Base-by-base conservation (phyloP, 1,139 yeast genomes). In the Arxiozyma telluris region DNA sequence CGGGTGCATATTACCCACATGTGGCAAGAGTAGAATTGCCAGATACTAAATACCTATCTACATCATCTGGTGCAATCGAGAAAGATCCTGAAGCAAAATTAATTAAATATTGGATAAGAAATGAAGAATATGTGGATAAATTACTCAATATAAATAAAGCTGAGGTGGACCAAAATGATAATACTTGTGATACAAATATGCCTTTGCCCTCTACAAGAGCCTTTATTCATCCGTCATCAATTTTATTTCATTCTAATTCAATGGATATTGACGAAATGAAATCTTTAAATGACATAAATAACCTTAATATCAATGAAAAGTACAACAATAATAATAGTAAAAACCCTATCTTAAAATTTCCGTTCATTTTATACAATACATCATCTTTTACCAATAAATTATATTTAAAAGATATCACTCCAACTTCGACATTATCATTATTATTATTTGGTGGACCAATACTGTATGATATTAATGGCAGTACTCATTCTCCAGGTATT, bases 1-100 rank as follows among this genome's bases (percentile, higher is more conserved):
- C 95, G 0, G 95, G 96, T 2, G 78, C 96, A 0, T 80, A 84
- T 62, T 86, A 84, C 61, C 98, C 98, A 0, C 85, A 87, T 53
- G 74, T 89, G 43, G 90, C 94, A 0, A 77, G 90, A 57, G 87
- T 89, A 4, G 89, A 85, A 60, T 73, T 82, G 41, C 98, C 98
- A 0, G 90, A 87, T 58, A 81, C 91, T 8, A 87, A 86, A 62
- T 93, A 74, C 65, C 74, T 82, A 52, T 79, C 82, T 48, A 81
- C 89, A 1, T 73, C 84, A 41, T 78, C 83, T 1, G 98, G 98
- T 41, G 79, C 97, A 0, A 76, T 93, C 50, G 93, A 87, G 54
- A 77, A 82, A 41, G 96, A 90, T 61, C 87, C 91, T 0, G 97
- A 91, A 64, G 87, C 93, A 1, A 79, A 76, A 56, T 74, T 77